Evolutionary conservation across 345 rosid genomes (phyloP), one percentile per base, ranked within the genome.

Genomic region (Ceriops tagal): DNA sequence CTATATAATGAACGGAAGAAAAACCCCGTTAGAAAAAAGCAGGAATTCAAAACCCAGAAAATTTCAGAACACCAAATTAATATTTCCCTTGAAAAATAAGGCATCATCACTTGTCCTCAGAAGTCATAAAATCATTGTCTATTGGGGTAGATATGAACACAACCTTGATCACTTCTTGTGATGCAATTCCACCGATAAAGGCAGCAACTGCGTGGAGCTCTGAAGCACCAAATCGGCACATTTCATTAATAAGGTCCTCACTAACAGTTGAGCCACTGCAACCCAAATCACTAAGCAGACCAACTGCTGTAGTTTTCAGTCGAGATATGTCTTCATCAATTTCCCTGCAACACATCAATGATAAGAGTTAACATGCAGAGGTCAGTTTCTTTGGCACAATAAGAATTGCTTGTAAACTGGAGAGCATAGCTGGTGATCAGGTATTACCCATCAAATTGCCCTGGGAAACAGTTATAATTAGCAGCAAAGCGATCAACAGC

Each of bases 131-230:
- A 43, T 15, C 16, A 13, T 43, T 43, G 49, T 11, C 49, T 43
- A 43, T 43, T 0, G 19, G 49, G 19, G 0, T 13, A 18, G 5
- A 0, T 55, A 9, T 5, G 28, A 52, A 72, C 19, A 57, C 20
- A 57, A 93, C 97, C 97, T 92, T 92, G 73, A 95, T 95, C 72
- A 81, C 93, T 86, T 95, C 98, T 77, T 95, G 98, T 1, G 99
- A 88, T 5, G 98, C 91, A 32, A 92, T 79, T 78, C 99, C 99
- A 69, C 99, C 99, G 21, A 92, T 72, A 62, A 95, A 82, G 27
- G 99, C 97, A 73, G 96, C 90, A 32, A 95, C 96, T 0, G 92
- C 89, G 75, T 95, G 99, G 59, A 95, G 96, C 83, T 95, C 97
- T 3, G 99, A 85, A 76, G 96, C 96, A 64, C 98, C 99, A 78